Conservation (phyloP, 352 stramenopile genomes). For the Elongisporangium prolatum region DNA sequence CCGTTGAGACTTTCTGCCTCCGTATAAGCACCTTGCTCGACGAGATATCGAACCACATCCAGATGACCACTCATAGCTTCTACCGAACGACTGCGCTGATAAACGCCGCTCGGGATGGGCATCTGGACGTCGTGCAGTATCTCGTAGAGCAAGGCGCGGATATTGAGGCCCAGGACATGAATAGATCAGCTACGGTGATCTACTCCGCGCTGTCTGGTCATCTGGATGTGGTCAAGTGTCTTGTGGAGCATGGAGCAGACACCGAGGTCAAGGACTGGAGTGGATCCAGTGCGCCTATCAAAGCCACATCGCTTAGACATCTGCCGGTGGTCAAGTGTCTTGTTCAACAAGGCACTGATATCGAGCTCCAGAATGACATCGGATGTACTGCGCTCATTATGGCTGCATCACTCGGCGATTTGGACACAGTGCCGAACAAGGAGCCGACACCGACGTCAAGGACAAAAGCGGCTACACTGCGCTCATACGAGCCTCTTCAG, state of each 20-base stretch:
- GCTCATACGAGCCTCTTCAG: slow-evolving; percentile 2
- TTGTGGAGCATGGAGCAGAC: slow-evolving; percentile 5
- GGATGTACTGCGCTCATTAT: slow-evolving; percentile 6
- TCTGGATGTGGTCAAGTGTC: slow-evolving; percentile 3
- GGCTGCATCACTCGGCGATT: not conserved
- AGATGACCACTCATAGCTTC: too few species aligned
- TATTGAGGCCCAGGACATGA: too few species aligned
- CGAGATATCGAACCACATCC: not conserved
- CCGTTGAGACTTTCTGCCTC: too few species aligned
- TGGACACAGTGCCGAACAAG: not conserved
- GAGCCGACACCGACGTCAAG: not conserved
- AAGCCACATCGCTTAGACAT: not conserved
- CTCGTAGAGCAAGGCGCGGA: too few species aligned
- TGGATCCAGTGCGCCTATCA: slow-evolving; percentile 4
- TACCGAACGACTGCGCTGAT: too few species aligned
- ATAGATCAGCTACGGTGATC: too few species aligned
- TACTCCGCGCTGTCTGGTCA: too few species aligned
- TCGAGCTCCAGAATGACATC: slow-evolving; percentile 1
- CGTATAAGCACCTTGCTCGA: too few species aligned
- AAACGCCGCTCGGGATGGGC: too few species aligned
- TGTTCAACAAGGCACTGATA: slow-evolving; percentile 3
- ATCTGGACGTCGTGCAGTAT: too few species aligned
- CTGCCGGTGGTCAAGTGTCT: slow-evolving; percentile 5
- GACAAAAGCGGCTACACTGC: slow-evolving; percentile 7
- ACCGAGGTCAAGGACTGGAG: slow-evolving; percentile 2